Evolutionary conservation across 208 protist genomes (phyloP), one percentile per base, ranked within the genome.

Genomic region (Endotrypanum monterogeii): DNA sequence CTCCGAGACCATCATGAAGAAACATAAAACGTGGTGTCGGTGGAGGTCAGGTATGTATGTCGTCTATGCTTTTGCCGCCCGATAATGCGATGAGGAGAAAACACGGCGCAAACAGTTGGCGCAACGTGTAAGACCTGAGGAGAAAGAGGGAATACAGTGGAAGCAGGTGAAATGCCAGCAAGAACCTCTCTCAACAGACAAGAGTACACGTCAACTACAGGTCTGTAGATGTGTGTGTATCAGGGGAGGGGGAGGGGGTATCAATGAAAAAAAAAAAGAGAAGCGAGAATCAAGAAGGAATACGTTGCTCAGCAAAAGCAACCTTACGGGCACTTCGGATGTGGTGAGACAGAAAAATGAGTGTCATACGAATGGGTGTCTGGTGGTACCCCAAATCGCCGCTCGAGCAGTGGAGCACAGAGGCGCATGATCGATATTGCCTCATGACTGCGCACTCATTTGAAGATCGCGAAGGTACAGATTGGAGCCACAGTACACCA

Each of bases 1-100:
- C 9, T 71, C 69, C 3, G 35, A 74, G 2, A 68, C 69, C 75
- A 80, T 80, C 5, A 37, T 62, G 35, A 30, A 25, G 60, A 48
- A 65, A 37, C 32, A 5, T 39, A 44, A 25, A 23, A 65, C 7
- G 37, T 48, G 35, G 37, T 28, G 60, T 23, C 6, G 37, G 9
- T 65, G 60, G 14, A 28, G 11, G 6, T 23, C 57, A 25, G 35
- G n/a, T 4, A 28, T 48, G 9, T 48, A 2, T 18, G 32, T 65
- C 60, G 25, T 20, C 60, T 65, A 3, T 3, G 11, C 60, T 30
- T 44, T 23, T 65, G 9, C 46, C 8, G 60, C 37, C 46, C 32
- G 25, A 23, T 28, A 11, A 11, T 5, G 44, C 12, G 44, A 48
- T 14, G 12, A 48, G 44, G 44, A 48, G 8, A 11, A n/a, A n/a